Evolutionary conservation across 2,329 filamentous ascomycete species (phyloP), one percentile per base, ranked within the genome.

Genomic region (Alternaria angustiovoidea): DNA sequence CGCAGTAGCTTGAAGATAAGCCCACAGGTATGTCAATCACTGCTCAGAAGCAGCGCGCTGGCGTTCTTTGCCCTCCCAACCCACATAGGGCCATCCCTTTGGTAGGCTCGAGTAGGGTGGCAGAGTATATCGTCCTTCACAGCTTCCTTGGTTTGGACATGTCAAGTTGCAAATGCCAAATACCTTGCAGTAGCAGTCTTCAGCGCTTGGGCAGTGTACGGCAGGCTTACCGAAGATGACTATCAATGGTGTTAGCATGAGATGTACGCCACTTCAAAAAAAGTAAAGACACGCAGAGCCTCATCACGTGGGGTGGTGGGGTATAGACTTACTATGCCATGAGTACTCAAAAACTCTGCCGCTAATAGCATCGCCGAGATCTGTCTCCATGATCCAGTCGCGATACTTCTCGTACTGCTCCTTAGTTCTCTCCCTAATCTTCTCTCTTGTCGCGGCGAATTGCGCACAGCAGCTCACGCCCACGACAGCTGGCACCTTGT

Each of bases 101-200:
- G 89, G 89, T 7, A 91, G 76, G 2, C 79, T 83, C 1, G 87
- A 82, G 63, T 77, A 89, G 0, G 81, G 83, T 2, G 89, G 88
- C 7, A 90, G 79, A 2, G 78, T 79, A 70, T 90, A 91, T 57
- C 87, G 84, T 2, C 82, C 82, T 4, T 83, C 77, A 69, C 89
- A 91, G 26, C 79, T 80, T 22, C 81, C 78, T 18, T 79, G 71
- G 1, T 79, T 73, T 12, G 68, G 65, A 47, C 80, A 82, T 0
- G 77, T 66, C 16, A 86, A 65, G 55, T 82, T 66, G 74, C 89
- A 91, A 26, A 89, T 67, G 0, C 88, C 88, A 67, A 88, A 91
- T 16, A 87, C 82, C 41, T 88, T 86, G 77, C 89, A 91, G 73
- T 91, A 91, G 72, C 89, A 91, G 8, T 86, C 84, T 46, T 81